Base-by-base conservation (phyloP, 1,284 basidiomycete species). In the Ustilago trichophora region DNA sequence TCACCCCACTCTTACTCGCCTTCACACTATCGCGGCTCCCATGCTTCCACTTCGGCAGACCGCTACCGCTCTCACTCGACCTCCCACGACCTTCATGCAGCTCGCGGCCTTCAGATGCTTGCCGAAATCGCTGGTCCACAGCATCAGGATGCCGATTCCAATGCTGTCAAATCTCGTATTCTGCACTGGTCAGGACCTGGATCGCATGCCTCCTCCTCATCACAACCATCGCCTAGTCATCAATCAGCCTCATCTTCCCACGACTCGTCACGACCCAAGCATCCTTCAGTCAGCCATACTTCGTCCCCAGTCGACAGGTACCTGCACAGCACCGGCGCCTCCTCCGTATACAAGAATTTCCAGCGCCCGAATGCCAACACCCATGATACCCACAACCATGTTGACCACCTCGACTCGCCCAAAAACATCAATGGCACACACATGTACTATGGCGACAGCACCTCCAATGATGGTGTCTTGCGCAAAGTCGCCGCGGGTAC, bases 51-150 rank as follows among this genome's bases (percentile, higher is more conserved):
- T 8, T 47, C 56, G 4, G 18, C 32, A 29, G 13, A 21, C 18
- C 18, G 19, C 6, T 40, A 53, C 15, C 45, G 41, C 12, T 18
- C 50, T 6, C 42, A 47, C 10, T 55, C 51, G 15, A 54, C 12
- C 22, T 45, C 63, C 12, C 40, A 54, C 6, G 56, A 59, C 21
- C 24, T 66, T 24, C 50, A 66, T 16, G 63, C 63, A 12, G 63
- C 63, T 19, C 47, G 54, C n/a, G 64, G 64, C 6, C 49, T 67
- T 5, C 64, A 60, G 46, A 60, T 67, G 64, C 64, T 67, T n/a
- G 57, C 58, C 24, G 64, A 67, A 42, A 67, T 67, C 25, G 57
- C 64, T 5, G 56, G 52, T 2, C 63, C 63, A 4, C 56, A 54
- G 19, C 63, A 66, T 36, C 63, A 59, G 43, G 63, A 59, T 32